A percentile compares a stretch with the other conserved stretches of the same genome.
Evolutionary conservation across 441 rosid genomes (phyloP).

Genomic region (Brassica hybrid): DNA sequence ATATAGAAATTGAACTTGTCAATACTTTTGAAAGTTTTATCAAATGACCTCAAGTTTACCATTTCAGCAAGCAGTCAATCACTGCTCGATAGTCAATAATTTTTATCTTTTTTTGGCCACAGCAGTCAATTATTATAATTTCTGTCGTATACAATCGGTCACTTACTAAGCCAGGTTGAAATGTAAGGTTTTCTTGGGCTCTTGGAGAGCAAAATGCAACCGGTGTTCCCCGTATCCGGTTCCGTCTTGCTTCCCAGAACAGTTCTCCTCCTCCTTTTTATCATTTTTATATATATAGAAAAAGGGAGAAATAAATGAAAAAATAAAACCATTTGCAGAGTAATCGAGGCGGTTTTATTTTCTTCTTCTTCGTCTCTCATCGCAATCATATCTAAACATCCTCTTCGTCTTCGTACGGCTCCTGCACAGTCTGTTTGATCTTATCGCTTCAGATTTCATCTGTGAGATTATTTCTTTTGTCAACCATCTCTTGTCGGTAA

Average conservation of each 20-base stretch:
- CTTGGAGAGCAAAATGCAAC: conserved; percentile 25
- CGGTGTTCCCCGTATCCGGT: conserved; percentile 43
- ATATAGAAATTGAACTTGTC: no score
- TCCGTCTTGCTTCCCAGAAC: conserved; percentile 32
- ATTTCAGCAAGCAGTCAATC: background rate
- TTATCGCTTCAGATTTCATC: conserved; percentile 26
- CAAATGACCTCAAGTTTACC: background rate
- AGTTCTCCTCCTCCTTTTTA: background rate
- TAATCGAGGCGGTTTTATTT: conserved; percentile 34
- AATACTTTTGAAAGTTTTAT: no score
- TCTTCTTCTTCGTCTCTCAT: conserved; percentile 1
- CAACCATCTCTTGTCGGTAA: conserved; percentile 4
- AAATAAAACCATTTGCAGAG: background rate
- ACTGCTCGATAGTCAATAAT: background rate
- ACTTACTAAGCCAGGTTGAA: conserved; percentile 47
- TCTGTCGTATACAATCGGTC: background rate
- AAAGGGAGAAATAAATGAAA: background rate
- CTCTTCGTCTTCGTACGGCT: conserved; percentile 14
- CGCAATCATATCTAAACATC: conserved; percentile 23
- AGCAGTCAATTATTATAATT: background rate
- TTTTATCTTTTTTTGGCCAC: background rate
- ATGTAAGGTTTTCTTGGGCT: background rate
- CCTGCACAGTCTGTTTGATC: conserved; percentile 14
- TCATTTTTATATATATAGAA: background rate
- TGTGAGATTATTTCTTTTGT: conserved; percentile 22